Evolutionary conservation across 768 basidiomycete species (phyloP).

Genomic region (Pulveroboletus sp.): DNA sequence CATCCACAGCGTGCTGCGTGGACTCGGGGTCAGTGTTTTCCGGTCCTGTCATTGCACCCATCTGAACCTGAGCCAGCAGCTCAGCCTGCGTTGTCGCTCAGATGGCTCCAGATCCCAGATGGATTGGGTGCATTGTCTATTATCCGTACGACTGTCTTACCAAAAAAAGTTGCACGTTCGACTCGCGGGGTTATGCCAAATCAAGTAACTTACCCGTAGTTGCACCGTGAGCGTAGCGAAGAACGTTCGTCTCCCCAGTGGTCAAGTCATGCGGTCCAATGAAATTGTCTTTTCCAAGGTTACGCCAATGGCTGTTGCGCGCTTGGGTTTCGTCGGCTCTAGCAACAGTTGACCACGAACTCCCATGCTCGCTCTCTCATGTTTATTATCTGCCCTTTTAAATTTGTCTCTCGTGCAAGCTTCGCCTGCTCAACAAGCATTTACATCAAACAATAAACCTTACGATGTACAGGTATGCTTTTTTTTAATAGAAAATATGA

Average conservation of each 20-base stretch:
- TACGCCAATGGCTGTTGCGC: background rate
- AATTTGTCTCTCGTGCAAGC: slow-evolving; percentile 13
- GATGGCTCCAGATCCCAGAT: background rate
- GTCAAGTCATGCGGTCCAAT: slow-evolving; percentile 15
- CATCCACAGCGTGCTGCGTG: too few species aligned
- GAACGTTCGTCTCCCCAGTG: slow-evolving; percentile 32
- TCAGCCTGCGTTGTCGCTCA: too few species aligned
- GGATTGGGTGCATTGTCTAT: background rate
- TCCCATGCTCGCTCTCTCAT: slow-evolving; percentile 16
- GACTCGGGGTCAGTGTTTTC: too few species aligned
- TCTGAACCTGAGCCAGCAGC: too few species aligned
- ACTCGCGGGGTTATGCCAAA: slow-evolving; percentile 12
- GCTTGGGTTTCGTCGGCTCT: background rate
- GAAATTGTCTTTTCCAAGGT: background rate
- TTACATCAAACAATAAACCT: slow-evolving; percentile 26
- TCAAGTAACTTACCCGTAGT: slow-evolving; percentile 10
- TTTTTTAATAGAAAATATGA: background rate
- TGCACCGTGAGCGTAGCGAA: slow-evolving; percentile 2
- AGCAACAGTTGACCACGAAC: background rate
- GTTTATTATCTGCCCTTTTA: slow-evolving; percentile 7
- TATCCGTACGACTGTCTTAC: too few species aligned
- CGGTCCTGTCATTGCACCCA: too few species aligned
- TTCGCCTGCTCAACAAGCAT: slow-evolving; percentile 29
- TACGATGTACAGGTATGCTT: slow-evolving; percentile 51
- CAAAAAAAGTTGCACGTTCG: slow-evolving; percentile 19